Evolutionary conservation across 2,329 filamentous ascomycete species (phyloP).

Genomic region (Epichloe gansuensis): DNA sequence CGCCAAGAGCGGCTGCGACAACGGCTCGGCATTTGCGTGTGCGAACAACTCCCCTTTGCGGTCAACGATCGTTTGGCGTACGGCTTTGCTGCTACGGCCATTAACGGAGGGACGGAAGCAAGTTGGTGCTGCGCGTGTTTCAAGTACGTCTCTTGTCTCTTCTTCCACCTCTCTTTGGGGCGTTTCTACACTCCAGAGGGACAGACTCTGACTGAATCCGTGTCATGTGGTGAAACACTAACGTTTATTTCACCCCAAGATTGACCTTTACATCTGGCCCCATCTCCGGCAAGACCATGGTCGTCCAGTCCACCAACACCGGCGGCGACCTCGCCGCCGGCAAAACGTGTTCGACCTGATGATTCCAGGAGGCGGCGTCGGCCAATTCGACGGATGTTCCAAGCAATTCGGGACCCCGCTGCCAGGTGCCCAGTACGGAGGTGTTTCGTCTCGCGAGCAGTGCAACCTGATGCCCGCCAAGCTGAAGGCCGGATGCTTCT

Average conservation of each 20-base stretch:
- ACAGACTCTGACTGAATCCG: too few relatives aligned
- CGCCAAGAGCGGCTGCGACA: constrained; percentile 41
- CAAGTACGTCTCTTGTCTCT: constrained; percentile 22
- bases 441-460: constrained; percentile 35
- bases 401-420: constrained; percentile 30
- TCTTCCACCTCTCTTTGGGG: not conserved
- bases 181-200: not conserved
- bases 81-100: constrained; percentile 50
- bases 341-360: constrained; percentile 29
- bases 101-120: constrained; percentile 41
- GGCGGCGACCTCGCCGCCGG: constrained; percentile 19
- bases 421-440: constrained; percentile 44
- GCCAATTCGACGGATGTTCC: constrained; percentile 40
- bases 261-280: constrained; percentile 40
- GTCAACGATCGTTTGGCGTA: constrained; percentile 47
- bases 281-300: constrained; percentile 47
- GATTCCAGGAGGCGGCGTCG: constrained; percentile 43
- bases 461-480: constrained; percentile 41
- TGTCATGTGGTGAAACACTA: not conserved
- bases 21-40: constrained; percentile 48
- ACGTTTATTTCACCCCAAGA: constrained; percentile 7
- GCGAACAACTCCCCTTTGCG: constrained; percentile 50
- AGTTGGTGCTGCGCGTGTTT: constrained; percentile 59
- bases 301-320: constrained; percentile 53
- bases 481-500: constrained; percentile 46